Base-by-base conservation (phyloP, 176 grass and related monocot species). In the Ampelocalamus luodianensis region DNA sequence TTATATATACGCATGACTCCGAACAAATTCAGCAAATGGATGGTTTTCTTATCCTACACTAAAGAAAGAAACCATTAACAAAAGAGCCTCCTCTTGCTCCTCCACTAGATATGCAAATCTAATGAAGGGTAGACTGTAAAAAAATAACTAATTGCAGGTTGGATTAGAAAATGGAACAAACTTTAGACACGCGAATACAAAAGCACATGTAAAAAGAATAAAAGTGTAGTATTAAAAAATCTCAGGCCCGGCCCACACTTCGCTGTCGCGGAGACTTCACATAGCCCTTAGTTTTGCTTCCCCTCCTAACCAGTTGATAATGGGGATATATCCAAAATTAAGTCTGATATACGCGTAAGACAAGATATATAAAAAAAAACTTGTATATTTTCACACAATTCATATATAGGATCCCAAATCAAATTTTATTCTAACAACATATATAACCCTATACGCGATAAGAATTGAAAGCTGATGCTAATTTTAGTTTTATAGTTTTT, bases 151-250 rank as follows among this genome's bases (percentile, higher is more conserved):
- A 38, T 64, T 50, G 66, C 84, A 49, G 87, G 46, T 83, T 23
- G 79, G 13, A 65, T 22, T 86, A 86, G 23, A 72, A 7, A 82
- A 86, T 6, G 4, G 13, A 67, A 50, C 66, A 67, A 71, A 49
- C 22, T 32, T 18, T 17, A 66, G 79, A 78, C 73, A 73, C 54
- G 1, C 10, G 6, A 72, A 73, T 86, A 78, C 10, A 82, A 86
- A 86, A 86, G 65, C 67, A 65, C 59, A 73, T 64, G 3, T 48
- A 49, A 49, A 67, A 42, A 68, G 22, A 79, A 67, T 10, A 82
- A 74, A 83, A 42, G 11, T 0, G n/a, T 40, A 39, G 22, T 48
- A 56, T 79, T 79, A 13, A 39, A 79, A 73, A 74, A 82, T 6
- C 2, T 9, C 14, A 45, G 53, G 13, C 54, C 40, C n/a, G n/a